These are phyloP conservation scores for Fusarium chuoi DNA, from an alignment of 2,329 filamentous ascomycete species.

Conservation along the genomic window DNA sequence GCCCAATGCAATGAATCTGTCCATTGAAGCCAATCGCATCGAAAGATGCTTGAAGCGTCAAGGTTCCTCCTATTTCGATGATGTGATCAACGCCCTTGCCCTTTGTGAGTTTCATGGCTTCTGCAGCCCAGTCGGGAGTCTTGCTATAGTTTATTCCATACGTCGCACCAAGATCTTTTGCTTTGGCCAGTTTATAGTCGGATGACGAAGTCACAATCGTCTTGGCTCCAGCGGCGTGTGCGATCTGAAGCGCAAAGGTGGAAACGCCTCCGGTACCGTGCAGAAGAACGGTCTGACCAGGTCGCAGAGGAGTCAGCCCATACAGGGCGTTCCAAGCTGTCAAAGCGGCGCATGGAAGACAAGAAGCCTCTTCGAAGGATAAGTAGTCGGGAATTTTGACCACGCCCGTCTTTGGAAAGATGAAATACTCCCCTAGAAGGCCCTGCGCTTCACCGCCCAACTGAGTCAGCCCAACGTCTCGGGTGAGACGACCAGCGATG, in stretches of 20 bases:
- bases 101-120: neutral
- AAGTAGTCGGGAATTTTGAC: neutral
- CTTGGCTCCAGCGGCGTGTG: neutral
- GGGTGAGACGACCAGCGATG: neutral
- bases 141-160: neutral
- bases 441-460: neutral
- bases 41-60: neutral
- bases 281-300: neutral
- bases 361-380: neutral
- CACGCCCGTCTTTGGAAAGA: neutral
- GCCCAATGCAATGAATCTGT: neutral
- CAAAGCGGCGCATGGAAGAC: neutral
- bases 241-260: neutral
- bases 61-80: neutral
- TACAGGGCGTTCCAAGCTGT: neutral
- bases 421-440: neutral
- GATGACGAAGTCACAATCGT: neutral
- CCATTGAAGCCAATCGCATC: neutral
- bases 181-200: neutral
- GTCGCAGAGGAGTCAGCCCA: neutral
- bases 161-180: neutral
- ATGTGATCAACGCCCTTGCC: neutral
- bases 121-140: neutral
- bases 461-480: neutral
- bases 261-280: neutral